Evolutionary conservation across 495 filamentous ascomycete genomes (phyloP).

Genomic region (Penicillium crystallinum): DNA sequence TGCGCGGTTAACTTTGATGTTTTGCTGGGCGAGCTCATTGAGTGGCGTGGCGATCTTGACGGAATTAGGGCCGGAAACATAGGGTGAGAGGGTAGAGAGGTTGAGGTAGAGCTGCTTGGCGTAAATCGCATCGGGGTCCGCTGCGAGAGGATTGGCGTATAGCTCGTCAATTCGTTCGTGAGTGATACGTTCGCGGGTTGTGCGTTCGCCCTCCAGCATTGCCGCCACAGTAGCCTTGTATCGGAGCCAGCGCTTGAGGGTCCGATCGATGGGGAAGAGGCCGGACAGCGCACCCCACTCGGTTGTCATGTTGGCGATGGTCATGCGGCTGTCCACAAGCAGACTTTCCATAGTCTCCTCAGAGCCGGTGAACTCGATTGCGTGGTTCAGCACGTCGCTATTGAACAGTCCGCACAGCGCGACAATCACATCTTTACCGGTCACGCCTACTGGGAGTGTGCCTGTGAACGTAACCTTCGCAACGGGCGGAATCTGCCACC

Average conservation of each 20-base stretch:
- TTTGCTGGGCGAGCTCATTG: conserved; percentile 53
- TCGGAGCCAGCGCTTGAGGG: conserved; percentile 70
- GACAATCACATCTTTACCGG: conserved; percentile 93
- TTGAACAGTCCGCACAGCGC: conserved; percentile 83
- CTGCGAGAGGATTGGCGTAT: conserved; percentile 57
- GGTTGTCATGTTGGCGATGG: conserved; percentile 93
- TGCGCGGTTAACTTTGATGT: conserved; percentile 77
- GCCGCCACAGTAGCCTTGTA: conserved; percentile 68
- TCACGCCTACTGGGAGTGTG: conserved; percentile 70
- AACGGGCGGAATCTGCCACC: conserved; percentile 88
- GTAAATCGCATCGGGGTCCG: conserved; percentile 75
- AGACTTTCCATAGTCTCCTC: conserved; percentile 73
- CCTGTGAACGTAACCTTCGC: conserved; percentile 77
- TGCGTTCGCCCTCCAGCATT: conserved; percentile 27
- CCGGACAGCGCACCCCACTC: conserved; percentile 87
- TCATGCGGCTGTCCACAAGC: conserved; percentile 69
- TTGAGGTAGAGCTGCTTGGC: conserved; percentile 75
- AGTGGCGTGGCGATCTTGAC: conserved; percentile 81
- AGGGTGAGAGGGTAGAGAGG: conserved; percentile 78
- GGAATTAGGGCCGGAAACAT: conserved; percentile 86
- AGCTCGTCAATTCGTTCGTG: conserved; percentile 69
- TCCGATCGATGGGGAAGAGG: conserved; percentile 77
- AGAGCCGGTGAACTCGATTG: conserved; percentile 81
- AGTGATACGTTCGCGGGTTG: conserved; percentile 50
- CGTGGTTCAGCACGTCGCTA: conserved; percentile 89